Base-by-base conservation (phyloP, 495 filamentous ascomycete species). In the Penicillium desertorum region DNA sequence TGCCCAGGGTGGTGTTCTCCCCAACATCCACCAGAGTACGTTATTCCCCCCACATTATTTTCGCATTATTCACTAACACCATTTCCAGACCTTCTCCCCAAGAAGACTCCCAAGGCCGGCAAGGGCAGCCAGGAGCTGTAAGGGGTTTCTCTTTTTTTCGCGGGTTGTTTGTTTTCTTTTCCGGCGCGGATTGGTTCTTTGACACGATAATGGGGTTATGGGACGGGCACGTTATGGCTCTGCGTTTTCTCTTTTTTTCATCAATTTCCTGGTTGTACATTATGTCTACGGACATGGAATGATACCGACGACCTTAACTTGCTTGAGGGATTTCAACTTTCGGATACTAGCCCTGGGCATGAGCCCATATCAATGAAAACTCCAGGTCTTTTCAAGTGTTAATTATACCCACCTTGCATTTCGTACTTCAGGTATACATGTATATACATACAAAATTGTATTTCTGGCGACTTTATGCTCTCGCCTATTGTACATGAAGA, bases 11-110 rank as follows among this genome's bases (percentile, higher is more conserved):
- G 94, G 94, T 96, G 94, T 98, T 62, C 84, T 98, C 53, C 94
- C 94, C 73, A 96, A 96, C 85, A 96, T 96, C 62, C 92, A 97
- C 83, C 90, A 95, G 77, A 97, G 92, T 96, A 83, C 63, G 92
- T 84, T 54, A 9, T 61, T 39, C 12, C 3, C 20, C 20, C 43
- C 42, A n/a, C 37, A 7, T 2, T 16, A 45, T 45, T 36, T 5
- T 12, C 2, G 10, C 9, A 6, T 39, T 50, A 32, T 10, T 7
- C 42, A 58, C 83, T 87, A 76, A 89, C 73, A 5, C 59, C 11
- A 29, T 23, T 29, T 68, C 27, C 67, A 96, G 92, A 97, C 79
- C 89, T 97, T 45, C 87, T 97, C 20, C 92, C 92, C 75, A 96
- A 97, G 90, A 97, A 97, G 88, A 95, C 92, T 41, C 83, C 86